A percentile compares a stretch with the other conserved stretches of the same genome.
Conservation (phyloP, 2,329 filamentous ascomycete species). For the Xylariaceae sp. region DNA sequence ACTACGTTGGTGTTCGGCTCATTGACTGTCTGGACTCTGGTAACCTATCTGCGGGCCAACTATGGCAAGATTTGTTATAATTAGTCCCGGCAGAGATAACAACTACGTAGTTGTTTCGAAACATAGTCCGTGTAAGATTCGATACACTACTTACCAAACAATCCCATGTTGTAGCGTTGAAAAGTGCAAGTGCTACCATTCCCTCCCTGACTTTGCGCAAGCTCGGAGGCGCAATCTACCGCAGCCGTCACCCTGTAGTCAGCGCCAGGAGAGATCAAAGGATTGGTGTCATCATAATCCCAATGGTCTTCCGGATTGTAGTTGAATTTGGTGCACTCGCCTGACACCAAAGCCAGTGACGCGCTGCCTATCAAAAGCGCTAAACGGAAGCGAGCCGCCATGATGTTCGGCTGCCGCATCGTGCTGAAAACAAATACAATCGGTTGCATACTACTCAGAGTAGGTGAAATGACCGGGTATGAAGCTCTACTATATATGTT, state of each 20-base stretch:
- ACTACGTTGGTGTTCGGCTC: too few species aligned
- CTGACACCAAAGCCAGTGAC: neutral
- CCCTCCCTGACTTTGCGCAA: slow-evolving; percentile 5
- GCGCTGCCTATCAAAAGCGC: neutral
- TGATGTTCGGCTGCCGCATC: too few species aligned
- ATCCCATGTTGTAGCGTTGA: slow-evolving; percentile 9
- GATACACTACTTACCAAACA: slow-evolving; percentile 4
- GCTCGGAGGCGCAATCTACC: slow-evolving; percentile 2
- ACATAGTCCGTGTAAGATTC: neutral
- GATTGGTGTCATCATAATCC: slow-evolving; percentile 1
- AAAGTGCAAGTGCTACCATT: slow-evolving; percentile 4
- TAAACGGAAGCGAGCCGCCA: neutral
- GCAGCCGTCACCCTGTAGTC: neutral
- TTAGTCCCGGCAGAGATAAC: too few species aligned
- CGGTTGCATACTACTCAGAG: too few species aligned
- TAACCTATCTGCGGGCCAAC: too few species aligned
- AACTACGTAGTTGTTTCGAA: too few species aligned
- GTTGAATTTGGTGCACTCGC: slow-evolving; percentile 5
- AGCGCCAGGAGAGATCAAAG: neutral
- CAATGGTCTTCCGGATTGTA: neutral
- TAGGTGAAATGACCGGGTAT: too few species aligned
- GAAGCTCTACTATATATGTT: too few species aligned
- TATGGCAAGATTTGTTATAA: too few species aligned
- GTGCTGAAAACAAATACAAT: too few species aligned
- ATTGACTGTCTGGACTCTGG: too few species aligned